Conservation (phyloP, 2,329 filamentous ascomycete genomes). For the Cercospora beticola region DNA sequence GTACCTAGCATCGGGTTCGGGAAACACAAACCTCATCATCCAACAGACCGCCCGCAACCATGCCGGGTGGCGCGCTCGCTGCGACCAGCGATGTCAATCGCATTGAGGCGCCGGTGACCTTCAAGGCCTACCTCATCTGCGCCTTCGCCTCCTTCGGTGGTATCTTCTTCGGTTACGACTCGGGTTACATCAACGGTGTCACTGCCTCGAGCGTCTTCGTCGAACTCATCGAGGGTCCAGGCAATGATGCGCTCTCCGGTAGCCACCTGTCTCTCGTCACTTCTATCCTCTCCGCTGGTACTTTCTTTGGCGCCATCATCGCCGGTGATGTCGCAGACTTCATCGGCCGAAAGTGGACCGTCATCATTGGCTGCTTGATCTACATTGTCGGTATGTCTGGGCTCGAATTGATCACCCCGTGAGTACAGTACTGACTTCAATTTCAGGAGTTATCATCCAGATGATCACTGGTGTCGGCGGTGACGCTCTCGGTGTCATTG, state of each 20-base stretch:
- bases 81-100: constrained; percentile 53
- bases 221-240: constrained; percentile 50
- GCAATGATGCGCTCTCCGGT: constrained; percentile 33
- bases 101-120: constrained; percentile 53
- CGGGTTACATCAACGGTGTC: constrained; percentile 66
- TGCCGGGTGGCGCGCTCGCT: constrained; percentile 31
- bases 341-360: constrained; percentile 70
- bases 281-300: constrained; percentile 69
- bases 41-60: constrained; percentile 16
- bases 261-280: constrained; percentile 61
- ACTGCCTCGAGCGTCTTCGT: constrained; percentile 52
- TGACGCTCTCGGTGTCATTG: constrained; percentile 60
- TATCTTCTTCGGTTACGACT: constrained; percentile 78
- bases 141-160: constrained; percentile 53
- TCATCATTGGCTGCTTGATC: constrained; percentile 69
- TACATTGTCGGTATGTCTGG: constrained; percentile 56
- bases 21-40: background rate
- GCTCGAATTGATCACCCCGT: background rate
- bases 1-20: background rate
- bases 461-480: constrained; percentile 46
- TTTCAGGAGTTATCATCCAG: constrained; percentile 60
- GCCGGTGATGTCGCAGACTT: constrained; percentile 75
- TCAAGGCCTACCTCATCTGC: constrained; percentile 46
- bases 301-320: constrained; percentile 75
- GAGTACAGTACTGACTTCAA: background rate